A percentile compares a stretch with the other conserved stretches of the same genome.
Conservation (phyloP, 176 grass and related monocot genomes). For the Aegilops bicornis region DNA sequence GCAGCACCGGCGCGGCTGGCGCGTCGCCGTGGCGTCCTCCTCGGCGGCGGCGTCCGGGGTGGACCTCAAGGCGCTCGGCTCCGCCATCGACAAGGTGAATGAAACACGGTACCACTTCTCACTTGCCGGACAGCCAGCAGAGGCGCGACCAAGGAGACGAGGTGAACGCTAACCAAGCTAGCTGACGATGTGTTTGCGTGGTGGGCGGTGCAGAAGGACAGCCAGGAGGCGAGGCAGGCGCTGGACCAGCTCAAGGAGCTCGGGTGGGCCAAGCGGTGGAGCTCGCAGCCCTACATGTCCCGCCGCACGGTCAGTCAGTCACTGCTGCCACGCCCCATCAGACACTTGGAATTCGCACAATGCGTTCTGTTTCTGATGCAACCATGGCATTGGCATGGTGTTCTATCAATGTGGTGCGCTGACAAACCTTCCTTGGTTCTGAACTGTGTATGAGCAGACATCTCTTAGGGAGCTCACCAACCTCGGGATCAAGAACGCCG, state of each 20-base stretch:
- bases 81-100: slow-evolving; percentile 84
- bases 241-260: slow-evolving; percentile 71
- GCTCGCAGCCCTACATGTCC: slow-evolving; percentile 92
- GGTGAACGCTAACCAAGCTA: no score
- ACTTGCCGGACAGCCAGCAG: no score
- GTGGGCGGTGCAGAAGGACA: slow-evolving; percentile 61
- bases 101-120: no score
- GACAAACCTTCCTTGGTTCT: neutral
- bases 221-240: slow-evolving; percentile 54
- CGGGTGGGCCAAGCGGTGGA: slow-evolving; percentile 89
- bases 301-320: slow-evolving; percentile 92
- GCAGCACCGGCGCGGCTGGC: slow-evolving; percentile 31
- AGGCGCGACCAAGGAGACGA: no score
- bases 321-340: slow-evolving; percentile 25
- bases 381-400: no score
- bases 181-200: neutral
- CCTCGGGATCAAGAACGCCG: slow-evolving; percentile 91
- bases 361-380: no score
- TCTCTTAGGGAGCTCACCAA: slow-evolving; percentile 82
- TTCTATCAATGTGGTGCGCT: neutral
- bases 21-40: slow-evolving; percentile 42
- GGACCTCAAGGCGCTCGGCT: slow-evolving; percentile 65
- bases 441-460: slow-evolving; percentile 49
- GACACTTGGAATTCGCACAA: neutral
- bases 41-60: slow-evolving; percentile 65